These are phyloP conservation scores for Amaranthus cruentus DNA, from an alignment of 148 eudicot species.

Conservation along the genomic window DNA sequence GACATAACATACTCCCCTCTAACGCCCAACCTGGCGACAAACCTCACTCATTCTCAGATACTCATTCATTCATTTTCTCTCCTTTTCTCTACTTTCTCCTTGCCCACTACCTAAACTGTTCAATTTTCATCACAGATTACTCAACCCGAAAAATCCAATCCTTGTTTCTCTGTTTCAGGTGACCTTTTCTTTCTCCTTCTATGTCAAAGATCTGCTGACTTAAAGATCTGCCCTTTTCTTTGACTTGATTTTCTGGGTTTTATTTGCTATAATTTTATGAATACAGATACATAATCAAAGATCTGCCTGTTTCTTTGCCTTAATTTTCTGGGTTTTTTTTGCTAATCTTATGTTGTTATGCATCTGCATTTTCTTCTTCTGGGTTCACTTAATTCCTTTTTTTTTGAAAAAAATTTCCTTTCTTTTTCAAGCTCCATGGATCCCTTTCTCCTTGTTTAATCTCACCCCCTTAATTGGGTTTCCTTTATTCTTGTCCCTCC, in stretches of 20 bases:
- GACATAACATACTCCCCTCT: not conserved
- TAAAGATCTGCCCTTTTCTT: not conserved
- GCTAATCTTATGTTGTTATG: not conserved
- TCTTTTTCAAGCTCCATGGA: not conserved
- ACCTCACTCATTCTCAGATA: not conserved
- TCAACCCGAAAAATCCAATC: no score
- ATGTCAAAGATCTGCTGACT: not conserved
- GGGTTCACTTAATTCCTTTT: not conserved
- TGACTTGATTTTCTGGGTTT: not conserved
- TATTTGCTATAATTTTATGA: not conserved
- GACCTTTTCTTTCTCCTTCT: not conserved
- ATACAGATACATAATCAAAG: not conserved
- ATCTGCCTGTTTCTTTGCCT: not conserved
- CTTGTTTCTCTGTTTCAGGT: no score
- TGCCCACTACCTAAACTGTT: no score
- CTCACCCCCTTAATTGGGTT: not conserved
- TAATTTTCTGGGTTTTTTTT: not conserved
- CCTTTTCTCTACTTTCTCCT: no score
- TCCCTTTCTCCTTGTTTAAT: slow-evolving; percentile 14
- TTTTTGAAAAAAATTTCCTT: no score
- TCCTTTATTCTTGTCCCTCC: slow-evolving; percentile 4
- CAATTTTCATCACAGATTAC: no score
- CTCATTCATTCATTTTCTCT: not conserved
- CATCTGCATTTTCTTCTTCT: slow-evolving; percentile 1
- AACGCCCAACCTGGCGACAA: not conserved